These are phyloP conservation scores for Vaccinium corymbosum DNA, from an alignment of 148 eudicot species.

Conservation along the genomic window DNA sequence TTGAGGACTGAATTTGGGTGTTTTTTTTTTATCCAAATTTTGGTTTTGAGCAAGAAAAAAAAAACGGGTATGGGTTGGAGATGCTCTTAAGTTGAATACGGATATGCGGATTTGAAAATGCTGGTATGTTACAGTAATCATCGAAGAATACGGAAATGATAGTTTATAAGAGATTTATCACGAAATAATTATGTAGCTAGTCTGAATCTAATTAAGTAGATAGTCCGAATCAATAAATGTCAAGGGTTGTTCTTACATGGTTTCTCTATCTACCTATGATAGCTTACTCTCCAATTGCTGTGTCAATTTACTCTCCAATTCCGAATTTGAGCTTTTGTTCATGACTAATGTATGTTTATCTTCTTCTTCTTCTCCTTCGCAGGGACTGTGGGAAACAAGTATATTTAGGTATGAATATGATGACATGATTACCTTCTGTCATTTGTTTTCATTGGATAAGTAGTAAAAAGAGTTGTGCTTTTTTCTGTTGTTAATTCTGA, in stretches of 20 bases:
- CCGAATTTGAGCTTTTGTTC: not conserved
- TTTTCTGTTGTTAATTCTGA: not conserved
- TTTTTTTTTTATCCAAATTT: not conserved
- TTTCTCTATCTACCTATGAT: not conserved
- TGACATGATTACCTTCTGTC: not conserved
- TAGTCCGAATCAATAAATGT: not conserved
- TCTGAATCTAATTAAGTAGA: not conserved
- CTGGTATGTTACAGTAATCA: not conserved
- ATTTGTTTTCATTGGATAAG: not conserved
- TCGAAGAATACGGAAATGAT: not conserved
- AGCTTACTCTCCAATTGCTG: not conserved
- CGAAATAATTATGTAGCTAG: not conserved
- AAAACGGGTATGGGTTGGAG: not conserved
- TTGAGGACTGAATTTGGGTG: not conserved
- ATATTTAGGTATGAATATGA: constrained; percentile 66
- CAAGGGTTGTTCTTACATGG: not conserved
- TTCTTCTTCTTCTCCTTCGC: constrained; percentile 18
- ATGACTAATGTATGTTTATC: not conserved
- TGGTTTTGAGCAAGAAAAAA: not conserved
- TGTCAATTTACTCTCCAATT: not conserved
- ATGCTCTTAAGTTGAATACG: not conserved
- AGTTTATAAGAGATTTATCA: not conserved
- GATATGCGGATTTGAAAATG: not conserved
- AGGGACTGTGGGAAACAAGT: constrained; percentile 99
- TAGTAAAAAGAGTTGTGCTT: not conserved